Evolutionary conservation across 2,329 filamentous ascomycete genomes (phyloP).

Genomic region (Stachybotrys chartarum): DNA sequence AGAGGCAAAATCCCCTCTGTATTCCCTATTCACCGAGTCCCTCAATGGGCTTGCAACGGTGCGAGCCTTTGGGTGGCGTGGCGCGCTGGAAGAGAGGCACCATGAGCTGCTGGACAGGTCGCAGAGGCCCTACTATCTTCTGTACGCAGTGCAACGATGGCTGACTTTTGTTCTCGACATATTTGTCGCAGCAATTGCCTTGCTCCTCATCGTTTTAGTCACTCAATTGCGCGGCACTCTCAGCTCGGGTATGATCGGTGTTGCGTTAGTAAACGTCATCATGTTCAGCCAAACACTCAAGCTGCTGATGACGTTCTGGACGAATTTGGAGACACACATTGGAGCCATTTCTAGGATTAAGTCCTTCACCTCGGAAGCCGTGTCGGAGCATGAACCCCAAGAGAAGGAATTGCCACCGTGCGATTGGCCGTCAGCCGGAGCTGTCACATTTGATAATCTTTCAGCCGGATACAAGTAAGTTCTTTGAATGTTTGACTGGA

Average conservation of each 20-base stretch:
- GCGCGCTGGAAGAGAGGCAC: conserved; percentile 23
- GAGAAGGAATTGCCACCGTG: conserved; percentile 49
- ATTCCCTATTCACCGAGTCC: conserved; percentile 41
- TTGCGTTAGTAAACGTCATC: conserved; percentile 18
- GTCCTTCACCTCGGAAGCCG: conserved; percentile 8
- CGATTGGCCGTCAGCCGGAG: conserved; percentile 78
- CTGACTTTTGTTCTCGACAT: conserved; percentile 15
- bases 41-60: conserved; percentile 38
- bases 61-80: conserved; percentile 40
- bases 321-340: conserved; percentile 17
- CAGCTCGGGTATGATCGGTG: conserved; percentile 10
- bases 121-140: conserved; percentile 39
- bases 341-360: conserved; percentile 17
- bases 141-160: conserved; percentile 19
- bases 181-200: conserved; percentile 11
- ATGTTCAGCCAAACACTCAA: conserved; percentile 20
- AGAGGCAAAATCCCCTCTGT: conserved; percentile 41
- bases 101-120: conserved; percentile 30
- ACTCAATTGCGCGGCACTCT: conserved; percentile 8
- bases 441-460: conserved; percentile 68
- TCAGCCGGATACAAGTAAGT: conserved; percentile 5
- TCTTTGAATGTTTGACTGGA: neutral
- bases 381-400: conserved; percentile 6
- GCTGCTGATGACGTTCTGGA: conserved; percentile 22
- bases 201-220: conserved; percentile 10